Percentiles rank a stretch among this genome's conserved stretches.
phyloP scores from a whole-genome alignment of 495 filamentous ascomycete genomes.

The Antarctomyces pellizariae region DNA sequence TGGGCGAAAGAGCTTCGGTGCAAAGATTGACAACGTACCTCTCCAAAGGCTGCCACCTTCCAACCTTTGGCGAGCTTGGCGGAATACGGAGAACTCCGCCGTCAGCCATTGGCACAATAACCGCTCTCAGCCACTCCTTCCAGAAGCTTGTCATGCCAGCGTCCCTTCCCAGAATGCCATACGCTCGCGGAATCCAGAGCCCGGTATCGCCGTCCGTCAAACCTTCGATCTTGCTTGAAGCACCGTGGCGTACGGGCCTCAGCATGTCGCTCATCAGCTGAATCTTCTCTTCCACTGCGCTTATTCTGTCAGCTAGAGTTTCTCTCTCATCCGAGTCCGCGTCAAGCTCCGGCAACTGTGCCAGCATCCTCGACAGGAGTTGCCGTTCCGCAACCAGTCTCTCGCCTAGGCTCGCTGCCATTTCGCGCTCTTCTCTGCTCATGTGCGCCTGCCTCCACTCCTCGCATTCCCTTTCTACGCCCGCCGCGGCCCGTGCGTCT shows the following conservation, averaged over 20 bases:
- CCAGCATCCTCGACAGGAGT: constrained; percentile 67
- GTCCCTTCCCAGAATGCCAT: constrained; percentile 80
- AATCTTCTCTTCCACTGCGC: constrained; percentile 91
- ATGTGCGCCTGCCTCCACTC: constrained; percentile 87
- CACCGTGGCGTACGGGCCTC: constrained; percentile 76
- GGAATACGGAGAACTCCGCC: constrained; percentile 64
- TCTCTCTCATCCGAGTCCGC: constrained; percentile 69
- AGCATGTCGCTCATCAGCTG: constrained; percentile 87
- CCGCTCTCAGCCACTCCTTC: constrained; percentile 93
- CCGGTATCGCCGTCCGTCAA: constrained; percentile 89
- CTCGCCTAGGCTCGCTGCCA: constrained; percentile 81
- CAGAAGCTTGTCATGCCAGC: constrained; percentile 70
- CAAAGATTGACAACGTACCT: constrained; percentile 95
- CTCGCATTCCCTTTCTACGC: constrained; percentile 79
- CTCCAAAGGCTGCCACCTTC: constrained; percentile 92
- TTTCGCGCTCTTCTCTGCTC: constrained; percentile 82
- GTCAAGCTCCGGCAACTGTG: constrained; percentile 51
- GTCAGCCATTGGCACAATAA: constrained; percentile 85
- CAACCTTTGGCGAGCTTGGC: constrained; percentile 68
- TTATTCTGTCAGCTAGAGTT: constrained; percentile 75
- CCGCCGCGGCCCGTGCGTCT: constrained; percentile 55
- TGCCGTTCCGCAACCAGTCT: constrained; percentile 75
- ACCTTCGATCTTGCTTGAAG: constrained; percentile 91
- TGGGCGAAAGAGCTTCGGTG: constrained; percentile 78
- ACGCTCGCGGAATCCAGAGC: constrained; percentile 87